Percentiles rank a stretch among this genome's conserved stretches.
These are phyloP conservation scores for Fusarium tricinctum DNA, from an alignment of 2,329 filamentous ascomycete species.

Conservation along the genomic window DNA sequence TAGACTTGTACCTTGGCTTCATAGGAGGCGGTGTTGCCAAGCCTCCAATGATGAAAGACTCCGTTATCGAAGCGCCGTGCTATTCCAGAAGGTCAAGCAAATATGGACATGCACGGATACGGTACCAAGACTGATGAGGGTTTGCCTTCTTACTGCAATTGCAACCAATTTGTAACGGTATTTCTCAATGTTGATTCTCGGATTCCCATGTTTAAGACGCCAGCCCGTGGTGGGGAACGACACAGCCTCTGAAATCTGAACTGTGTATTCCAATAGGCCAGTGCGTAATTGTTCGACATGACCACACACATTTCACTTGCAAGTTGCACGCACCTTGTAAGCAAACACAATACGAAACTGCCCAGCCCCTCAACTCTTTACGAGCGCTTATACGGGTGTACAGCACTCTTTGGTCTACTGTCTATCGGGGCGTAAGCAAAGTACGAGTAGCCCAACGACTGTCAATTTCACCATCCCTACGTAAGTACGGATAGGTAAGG, in stretches of 20 bases:
- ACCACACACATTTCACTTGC: constrained; percentile 1
- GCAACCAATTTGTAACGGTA: no score
- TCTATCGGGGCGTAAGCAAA: not conserved
- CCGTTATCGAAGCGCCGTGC: constrained; percentile 28
- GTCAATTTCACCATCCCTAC: not conserved
- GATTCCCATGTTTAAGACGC: constrained; percentile 11
- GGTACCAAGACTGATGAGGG: not conserved
- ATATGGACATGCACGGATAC: not conserved
- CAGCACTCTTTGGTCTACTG: constrained; percentile 8
- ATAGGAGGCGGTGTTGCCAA: constrained; percentile 7
- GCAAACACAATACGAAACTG: constrained; percentile 15
- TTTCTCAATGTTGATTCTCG: not conserved
- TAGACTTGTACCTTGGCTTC: not conserved
- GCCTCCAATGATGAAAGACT: constrained; percentile 18
- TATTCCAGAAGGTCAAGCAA: constrained; percentile 36
- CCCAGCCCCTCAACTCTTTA: not conserved
- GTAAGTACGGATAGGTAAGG: no score
- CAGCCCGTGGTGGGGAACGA: not conserved
- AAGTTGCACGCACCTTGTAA: constrained; percentile 6
- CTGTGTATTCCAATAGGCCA: constrained; percentile 21
- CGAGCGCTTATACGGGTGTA: constrained; percentile 11
- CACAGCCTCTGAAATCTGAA: no score
- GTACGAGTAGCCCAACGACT: not conserved
- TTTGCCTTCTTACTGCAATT: not conserved
- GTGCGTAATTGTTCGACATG: constrained; percentile 19